Evolutionary conservation across 768 basidiomycete species (phyloP).

Genomic region (Boletus rubroflammeus): DNA sequence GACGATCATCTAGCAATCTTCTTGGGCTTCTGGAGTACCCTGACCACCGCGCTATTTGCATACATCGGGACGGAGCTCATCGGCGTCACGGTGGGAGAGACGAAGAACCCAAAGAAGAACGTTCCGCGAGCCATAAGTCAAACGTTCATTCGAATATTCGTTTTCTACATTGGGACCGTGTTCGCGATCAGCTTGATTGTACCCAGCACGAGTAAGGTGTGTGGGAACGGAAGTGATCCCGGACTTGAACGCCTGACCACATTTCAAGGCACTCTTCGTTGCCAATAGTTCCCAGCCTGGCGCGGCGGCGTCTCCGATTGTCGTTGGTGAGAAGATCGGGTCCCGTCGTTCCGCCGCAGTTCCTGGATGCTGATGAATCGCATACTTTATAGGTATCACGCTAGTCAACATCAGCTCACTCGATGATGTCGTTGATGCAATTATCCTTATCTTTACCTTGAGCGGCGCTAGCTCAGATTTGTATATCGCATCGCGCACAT

Average conservation of each 20-base stretch:
- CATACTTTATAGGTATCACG: background rate
- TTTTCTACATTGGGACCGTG: slow-evolving; percentile 70
- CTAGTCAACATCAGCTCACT: slow-evolving; percentile 55
- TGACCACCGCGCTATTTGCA: slow-evolving; percentile 71
- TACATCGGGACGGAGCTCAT: slow-evolving; percentile 76
- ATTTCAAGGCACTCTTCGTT: slow-evolving; percentile 28
- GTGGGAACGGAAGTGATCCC: slow-evolving; percentile 33
- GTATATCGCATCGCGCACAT: slow-evolving; percentile 51
- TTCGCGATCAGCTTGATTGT: slow-evolving; percentile 72
- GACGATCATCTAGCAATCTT: slow-evolving; percentile 50
- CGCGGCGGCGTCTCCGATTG: slow-evolving; percentile 64
- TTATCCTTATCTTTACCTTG: slow-evolving; percentile 62
- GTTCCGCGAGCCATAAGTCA: slow-evolving; percentile 68
- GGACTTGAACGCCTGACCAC: background rate
- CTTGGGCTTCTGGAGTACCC: slow-evolving; percentile 67
- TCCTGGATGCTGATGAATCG: background rate
- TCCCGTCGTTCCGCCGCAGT: slow-evolving; percentile 4
- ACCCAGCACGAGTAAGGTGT: slow-evolving; percentile 50
- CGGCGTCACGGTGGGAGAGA: slow-evolving; percentile 57
- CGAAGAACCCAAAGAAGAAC: slow-evolving; percentile 68
- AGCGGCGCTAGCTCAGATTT: slow-evolving; percentile 64
- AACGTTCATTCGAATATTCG: slow-evolving; percentile 56
- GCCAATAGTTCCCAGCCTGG: slow-evolving; percentile 38
- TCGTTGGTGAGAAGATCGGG: slow-evolving; percentile 46
- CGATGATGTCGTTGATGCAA: slow-evolving; percentile 50